Base-by-base conservation (phyloP, 2,329 filamentous ascomycete species). In the Akanthomyces uredinophilus region DNA sequence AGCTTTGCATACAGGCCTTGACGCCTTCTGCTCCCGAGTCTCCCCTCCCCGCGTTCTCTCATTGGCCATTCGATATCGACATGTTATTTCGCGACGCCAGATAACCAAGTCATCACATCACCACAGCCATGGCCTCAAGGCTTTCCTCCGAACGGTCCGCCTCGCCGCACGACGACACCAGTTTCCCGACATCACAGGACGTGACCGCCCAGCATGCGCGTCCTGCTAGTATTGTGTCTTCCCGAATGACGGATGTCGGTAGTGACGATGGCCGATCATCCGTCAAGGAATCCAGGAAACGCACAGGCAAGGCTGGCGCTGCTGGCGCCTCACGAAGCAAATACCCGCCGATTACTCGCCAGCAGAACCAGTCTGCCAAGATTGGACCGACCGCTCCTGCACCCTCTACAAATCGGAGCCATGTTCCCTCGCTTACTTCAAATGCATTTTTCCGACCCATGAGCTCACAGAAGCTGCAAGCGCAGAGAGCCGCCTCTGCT, bases 371-470 rank as follows among this genome's bases (percentile, higher is more conserved):
- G 61, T 71, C 70, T 22, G 81, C 78, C 59, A 68, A 76, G 61
- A 74, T 77, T 16, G 75, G 74, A 61, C 73, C 78, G 35, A 78
- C 73, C 72, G 86, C 75, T 67, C 82, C 82, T 66, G 88, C 80
- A 59, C 82, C 80, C 18, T 70, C 69, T 57, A 64, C 72, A 24
- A 94, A 88, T 66, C 85, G 88, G 70, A 95, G 91, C 47, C 95
- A 99, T 79, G 92, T 96, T 22, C 93, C 95, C 1, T 92, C 90
- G 1, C 79, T 99, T 59, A 89, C 92, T 3, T 92, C 92, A 18
- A 90, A 94, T 70, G 94, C 91, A 60, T 98, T 99, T 78, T 96
- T 96, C 72, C 89, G 89, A 24, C 95, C 95, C 44, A 96, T 99
- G 92, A 98, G 93, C 77, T 96, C 94, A 27, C 92, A 96, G 73